Conservation (phyloP, 2,329 filamentous ascomycete genomes). For the Neopestalotiopsis sp. region DNA sequence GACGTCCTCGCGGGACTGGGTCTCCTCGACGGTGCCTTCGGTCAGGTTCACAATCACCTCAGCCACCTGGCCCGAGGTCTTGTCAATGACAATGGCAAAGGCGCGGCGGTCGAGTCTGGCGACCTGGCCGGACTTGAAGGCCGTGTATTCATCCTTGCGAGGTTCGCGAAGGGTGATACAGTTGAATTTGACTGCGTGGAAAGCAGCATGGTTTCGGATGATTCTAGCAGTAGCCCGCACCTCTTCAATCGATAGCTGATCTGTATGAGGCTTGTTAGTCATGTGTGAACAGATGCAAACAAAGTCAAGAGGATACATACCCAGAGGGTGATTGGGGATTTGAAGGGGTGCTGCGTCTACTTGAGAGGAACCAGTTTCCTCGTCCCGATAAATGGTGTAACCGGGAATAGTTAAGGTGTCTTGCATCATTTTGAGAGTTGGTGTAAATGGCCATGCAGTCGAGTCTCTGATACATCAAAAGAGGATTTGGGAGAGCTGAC, state of each 20-base stretch:
- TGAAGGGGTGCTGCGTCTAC: conserved; percentile 32
- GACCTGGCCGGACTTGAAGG: conserved; percentile 58
- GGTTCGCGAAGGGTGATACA: conserved; percentile 71
- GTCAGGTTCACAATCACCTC: conserved; percentile 58
- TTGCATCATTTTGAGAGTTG: conserved; percentile 41
- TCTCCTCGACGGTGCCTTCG: conserved; percentile 44
- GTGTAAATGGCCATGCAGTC: conserved; percentile 22
- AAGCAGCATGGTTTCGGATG: conserved; percentile 45
- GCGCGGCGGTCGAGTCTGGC: conserved; percentile 55
- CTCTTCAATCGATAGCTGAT: conserved; percentile 61
- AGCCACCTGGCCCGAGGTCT: conserved; percentile 45
- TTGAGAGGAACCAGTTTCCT: conserved; percentile 43
- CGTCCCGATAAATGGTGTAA: conserved; percentile 52
- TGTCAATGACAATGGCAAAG: conserved; percentile 54
- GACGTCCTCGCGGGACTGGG: conserved; percentile 53
- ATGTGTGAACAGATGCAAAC: not conserved
- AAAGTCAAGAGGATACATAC: conserved; percentile 25
- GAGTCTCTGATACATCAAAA: conserved; percentile 8
- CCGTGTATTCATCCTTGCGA: conserved; percentile 66
- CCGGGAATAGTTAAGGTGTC: conserved; percentile 51
- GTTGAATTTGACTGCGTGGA: conserved; percentile 55
- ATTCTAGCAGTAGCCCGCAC: conserved; percentile 56
- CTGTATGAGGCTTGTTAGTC: conserved; percentile 38
- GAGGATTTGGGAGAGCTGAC: conserved; percentile 12
- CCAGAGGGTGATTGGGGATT: conserved; percentile 44